phyloP scores from a whole-genome alignment of 306 rosid species.

The Castanea mollissima region DNA sequence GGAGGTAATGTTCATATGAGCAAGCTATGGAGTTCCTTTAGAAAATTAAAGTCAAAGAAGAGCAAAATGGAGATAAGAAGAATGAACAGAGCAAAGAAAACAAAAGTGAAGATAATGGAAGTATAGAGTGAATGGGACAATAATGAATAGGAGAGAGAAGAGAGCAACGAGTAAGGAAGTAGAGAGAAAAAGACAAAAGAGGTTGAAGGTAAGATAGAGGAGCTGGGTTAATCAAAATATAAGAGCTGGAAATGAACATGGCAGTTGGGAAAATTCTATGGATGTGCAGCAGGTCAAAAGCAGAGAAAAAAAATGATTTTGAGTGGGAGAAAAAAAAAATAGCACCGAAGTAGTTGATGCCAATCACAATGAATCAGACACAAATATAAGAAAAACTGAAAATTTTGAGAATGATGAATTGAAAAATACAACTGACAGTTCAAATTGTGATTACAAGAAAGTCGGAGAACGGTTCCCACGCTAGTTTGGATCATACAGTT shows the following conservation, averaged over 20 bases:
- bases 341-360: slow-evolving; percentile 21
- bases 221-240: slow-evolving; percentile 37
- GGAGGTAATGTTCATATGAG: too few species aligned
- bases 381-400: slow-evolving; percentile 28
- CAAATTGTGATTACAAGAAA: slow-evolving; percentile 33
- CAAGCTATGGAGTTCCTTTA: too few species aligned
- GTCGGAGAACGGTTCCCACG: slow-evolving; percentile 20
- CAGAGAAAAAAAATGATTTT: slow-evolving; percentile 38
- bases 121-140: slow-evolving; percentile 18
- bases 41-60: not conserved
- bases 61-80: not conserved
- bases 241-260: slow-evolving; percentile 21
- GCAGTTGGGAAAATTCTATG: slow-evolving; percentile 30
- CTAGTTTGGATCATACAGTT: slow-evolving; percentile 28
- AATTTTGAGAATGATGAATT: slow-evolving; percentile 31
- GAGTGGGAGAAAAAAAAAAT: slow-evolving; percentile 26
- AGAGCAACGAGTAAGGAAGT: slow-evolving; percentile 22
- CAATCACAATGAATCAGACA: slow-evolving; percentile 25
- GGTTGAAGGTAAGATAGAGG: slow-evolving; percentile 48
- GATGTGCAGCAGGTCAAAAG: slow-evolving; percentile 45
- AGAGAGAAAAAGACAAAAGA: not conserved
- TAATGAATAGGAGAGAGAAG: slow-evolving; percentile 42
- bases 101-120: slow-evolving; percentile 20
- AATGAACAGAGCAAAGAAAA: slow-evolving; percentile 21
- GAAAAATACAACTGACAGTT: slow-evolving; percentile 18